Conservation (phyloP, 495 filamentous ascomycete species). For the Terfezia claveryi region DNA sequence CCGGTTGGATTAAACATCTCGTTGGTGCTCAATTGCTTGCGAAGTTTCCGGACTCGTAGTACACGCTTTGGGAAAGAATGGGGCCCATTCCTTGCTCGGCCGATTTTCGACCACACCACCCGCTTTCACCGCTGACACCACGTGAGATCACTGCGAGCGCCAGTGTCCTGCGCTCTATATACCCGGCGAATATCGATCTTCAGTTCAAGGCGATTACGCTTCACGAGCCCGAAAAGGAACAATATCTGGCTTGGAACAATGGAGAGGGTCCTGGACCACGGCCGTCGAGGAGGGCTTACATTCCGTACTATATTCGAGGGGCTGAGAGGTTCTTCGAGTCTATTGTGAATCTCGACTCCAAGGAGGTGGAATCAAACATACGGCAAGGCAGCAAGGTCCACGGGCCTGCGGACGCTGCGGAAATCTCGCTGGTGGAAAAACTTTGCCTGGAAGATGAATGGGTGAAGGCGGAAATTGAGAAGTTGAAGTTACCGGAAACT, state of each 20-base stretch:
- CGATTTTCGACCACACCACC: constrained; percentile 22
- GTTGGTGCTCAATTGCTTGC: no score
- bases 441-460: constrained; percentile 31
- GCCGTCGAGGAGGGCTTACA: constrained; percentile 21
- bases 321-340: constrained; percentile 50
- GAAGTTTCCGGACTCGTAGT: no score
- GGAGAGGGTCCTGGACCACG: constrained; percentile 16
- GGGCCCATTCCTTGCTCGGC: no score
- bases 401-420: constrained; percentile 34
- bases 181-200: constrained; percentile 28
- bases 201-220: constrained; percentile 46
- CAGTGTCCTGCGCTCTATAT: constrained; percentile 25
- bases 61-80: no score
- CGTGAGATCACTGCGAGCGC: constrained; percentile 31
- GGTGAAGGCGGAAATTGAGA: constrained; percentile 39
- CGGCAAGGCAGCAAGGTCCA: constrained; percentile 35
- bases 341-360: constrained; percentile 32
- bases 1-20: no score
- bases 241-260: constrained; percentile 33
- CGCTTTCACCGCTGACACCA: constrained; percentile 35
- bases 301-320: constrained; percentile 41
- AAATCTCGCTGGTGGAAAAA: constrained; percentile 38
- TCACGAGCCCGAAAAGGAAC: constrained; percentile 39
- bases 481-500: constrained; percentile 41
- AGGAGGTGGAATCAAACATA: constrained; percentile 35